These are phyloP conservation scores for Cadophora malorum DNA, from an alignment of 2,329 filamentous ascomycete species.

Conservation along the genomic window DNA sequence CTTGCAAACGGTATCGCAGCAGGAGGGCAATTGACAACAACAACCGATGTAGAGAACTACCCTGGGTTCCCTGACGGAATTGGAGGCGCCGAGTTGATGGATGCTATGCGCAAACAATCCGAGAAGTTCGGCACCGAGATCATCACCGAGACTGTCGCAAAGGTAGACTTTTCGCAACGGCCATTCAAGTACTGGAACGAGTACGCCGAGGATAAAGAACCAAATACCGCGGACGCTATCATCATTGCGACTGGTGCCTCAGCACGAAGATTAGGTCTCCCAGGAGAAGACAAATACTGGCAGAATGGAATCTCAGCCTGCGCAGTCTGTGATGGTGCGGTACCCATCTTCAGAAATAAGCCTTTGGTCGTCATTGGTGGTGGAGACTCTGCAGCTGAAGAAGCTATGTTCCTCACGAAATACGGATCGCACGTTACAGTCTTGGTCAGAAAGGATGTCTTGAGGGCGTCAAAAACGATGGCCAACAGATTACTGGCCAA, in stretches of 20 bases:
- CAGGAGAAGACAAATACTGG: conserved; percentile 96
- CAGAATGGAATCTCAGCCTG: conserved; percentile 96
- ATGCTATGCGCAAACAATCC: conserved; percentile 91
- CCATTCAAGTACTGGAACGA: conserved; percentile 96
- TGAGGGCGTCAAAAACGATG: conserved; percentile 92
- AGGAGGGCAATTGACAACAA: conserved; percentile 96
- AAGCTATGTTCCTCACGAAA: conserved; percentile 97
- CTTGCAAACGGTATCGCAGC: conserved; percentile 96
- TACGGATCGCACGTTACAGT: conserved; percentile 96
- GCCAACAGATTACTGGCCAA: conserved; percentile 81
- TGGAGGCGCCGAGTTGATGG: conserved; percentile 89
- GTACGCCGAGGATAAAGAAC: conserved; percentile 78
- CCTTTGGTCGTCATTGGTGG: conserved; percentile 95
- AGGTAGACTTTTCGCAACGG: conserved; percentile 80
- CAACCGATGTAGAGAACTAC: conserved; percentile 98
- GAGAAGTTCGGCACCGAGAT: conserved; percentile 92
- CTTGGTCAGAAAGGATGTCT: conserved; percentile 83
- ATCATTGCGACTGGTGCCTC: conserved; percentile 97
- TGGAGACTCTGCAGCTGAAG: conserved; percentile 95
- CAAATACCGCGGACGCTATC: conserved; percentile 87
- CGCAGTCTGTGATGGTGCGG: conserved; percentile 95
- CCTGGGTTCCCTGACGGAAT: conserved; percentile 92
- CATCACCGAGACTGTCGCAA: conserved; percentile 89
- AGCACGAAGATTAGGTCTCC: conserved; percentile 79
- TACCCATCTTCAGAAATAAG: conserved; percentile 97